phyloP scores from a whole-genome alignment of 2,329 filamentous ascomycete genomes.

The Paracamarosporium sp. region DNA sequence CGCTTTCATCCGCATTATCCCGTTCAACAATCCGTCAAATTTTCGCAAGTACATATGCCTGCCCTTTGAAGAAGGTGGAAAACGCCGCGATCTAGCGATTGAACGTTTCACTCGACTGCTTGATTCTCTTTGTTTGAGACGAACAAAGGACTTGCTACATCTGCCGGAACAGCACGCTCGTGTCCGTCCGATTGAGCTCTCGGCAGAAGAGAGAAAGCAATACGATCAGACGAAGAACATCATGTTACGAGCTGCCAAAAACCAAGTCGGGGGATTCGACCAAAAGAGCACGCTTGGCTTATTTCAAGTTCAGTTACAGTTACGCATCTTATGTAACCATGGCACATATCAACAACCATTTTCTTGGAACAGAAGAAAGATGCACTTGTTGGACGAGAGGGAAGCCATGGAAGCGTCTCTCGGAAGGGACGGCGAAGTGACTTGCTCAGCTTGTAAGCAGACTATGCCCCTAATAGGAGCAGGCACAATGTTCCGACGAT shows the following conservation, averaged over 20 bases:
- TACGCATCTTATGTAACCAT: conserved; percentile 59
- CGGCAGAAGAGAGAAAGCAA: conserved; percentile 34
- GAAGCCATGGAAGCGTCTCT: conserved; percentile 39
- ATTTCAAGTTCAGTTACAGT: conserved; percentile 56
- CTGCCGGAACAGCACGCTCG: conserved; percentile 41
- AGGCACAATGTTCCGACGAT: conserved; percentile 30
- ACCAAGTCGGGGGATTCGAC: conserved; percentile 46
- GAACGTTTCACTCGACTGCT: conserved; percentile 36
- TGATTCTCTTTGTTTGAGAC: conserved; percentile 50
- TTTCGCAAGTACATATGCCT: conserved; percentile 55
- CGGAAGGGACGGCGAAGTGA: conserved; percentile 33
- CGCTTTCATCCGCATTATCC: conserved; percentile 54
- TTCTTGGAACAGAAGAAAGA: conserved; percentile 49
- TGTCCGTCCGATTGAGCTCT: conserved; percentile 41
- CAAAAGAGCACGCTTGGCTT: conserved; percentile 50
- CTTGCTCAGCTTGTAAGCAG: conserved; percentile 39
- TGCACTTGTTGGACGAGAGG: conserved; percentile 43
- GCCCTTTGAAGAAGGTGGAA: conserved; percentile 45
- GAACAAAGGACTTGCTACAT: conserved; percentile 51
- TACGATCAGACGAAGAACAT: conserved; percentile 40
- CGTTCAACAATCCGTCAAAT: conserved; percentile 49
- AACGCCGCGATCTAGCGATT: conserved; percentile 25
- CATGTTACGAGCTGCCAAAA: conserved; percentile 48
- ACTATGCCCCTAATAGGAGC: conserved; percentile 26
- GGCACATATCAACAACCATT: conserved; percentile 57